Percentiles rank a stretch among this genome's conserved stretches.
These are phyloP conservation scores for Aspergillus unguis DNA, from an alignment of 2,329 filamentous ascomycete genomes.

Conservation along the genomic window DNA sequence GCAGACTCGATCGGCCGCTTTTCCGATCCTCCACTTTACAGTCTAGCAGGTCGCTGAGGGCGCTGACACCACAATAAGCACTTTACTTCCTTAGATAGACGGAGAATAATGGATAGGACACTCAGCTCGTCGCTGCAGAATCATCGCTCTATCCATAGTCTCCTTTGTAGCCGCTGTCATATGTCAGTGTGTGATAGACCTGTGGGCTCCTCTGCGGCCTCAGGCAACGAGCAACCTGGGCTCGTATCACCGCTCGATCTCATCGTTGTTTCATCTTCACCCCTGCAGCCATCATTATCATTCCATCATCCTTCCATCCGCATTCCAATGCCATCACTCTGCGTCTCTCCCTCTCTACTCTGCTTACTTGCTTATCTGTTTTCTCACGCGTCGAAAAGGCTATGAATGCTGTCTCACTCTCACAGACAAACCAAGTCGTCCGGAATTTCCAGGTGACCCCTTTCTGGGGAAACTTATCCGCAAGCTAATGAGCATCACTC, in stretches of 20 bases:
- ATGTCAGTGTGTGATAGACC: neutral
- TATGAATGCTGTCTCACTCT: too few species aligned
- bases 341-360: neutral
- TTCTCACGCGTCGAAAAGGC: too few species aligned
- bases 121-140: neutral
- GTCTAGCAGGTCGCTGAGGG: neutral
- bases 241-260: neutral
- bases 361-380: neutral
- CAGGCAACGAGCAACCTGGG: neutral
- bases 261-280: conserved; percentile 3
- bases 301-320: conserved; percentile 1
- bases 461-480: conserved; percentile 11
- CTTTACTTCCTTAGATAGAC: conserved; percentile 3
- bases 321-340: neutral
- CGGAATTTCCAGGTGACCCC: neutral
- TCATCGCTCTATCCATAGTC: too few species aligned
- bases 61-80: conserved; percentile 4
- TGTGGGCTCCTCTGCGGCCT: neutral
- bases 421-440: neutral
- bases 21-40: neutral
- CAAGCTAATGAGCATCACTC: neutral
- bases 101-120: neutral
- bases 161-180: too few species aligned
- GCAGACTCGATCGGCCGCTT: conserved; percentile 5
- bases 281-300: neutral